These are phyloP conservation scores for Boletus rex-veris DNA, from an alignment of 768 basidiomycete genomes.

Conservation along the genomic window DNA sequence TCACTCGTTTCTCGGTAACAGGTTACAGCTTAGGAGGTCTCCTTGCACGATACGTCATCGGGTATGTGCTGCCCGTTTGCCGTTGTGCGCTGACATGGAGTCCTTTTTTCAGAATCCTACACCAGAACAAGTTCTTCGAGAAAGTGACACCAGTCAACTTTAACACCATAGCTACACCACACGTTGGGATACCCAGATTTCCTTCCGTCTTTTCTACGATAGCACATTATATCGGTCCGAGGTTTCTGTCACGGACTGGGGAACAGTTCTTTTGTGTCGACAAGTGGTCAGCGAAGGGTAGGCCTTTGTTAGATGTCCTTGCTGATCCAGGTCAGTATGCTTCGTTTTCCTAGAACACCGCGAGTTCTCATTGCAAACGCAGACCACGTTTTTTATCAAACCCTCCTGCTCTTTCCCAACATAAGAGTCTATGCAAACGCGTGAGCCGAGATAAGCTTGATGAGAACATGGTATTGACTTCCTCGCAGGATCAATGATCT, in stretches of 20 bases:
- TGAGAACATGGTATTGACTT: neutral
- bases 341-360: neutral
- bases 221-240: slow-evolving; percentile 56
- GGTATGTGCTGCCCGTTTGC: slow-evolving; percentile 37
- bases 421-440: slow-evolving; percentile 81
- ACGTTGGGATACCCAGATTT: slow-evolving; percentile 70
- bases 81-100: neutral
- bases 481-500: slow-evolving; percentile 57
- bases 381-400: slow-evolving; percentile 78
- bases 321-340: slow-evolving; percentile 62
- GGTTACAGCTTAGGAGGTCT: slow-evolving; percentile 85
- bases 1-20: slow-evolving; percentile 67
- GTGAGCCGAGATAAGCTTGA: slow-evolving; percentile 35
- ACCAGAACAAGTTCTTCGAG: slow-evolving; percentile 69
- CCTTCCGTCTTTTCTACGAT: slow-evolving; percentile 56
- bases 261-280: slow-evolving; percentile 75
- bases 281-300: slow-evolving; percentile 64
- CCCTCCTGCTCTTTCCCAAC: slow-evolving; percentile 60
- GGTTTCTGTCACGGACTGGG: slow-evolving; percentile 73
- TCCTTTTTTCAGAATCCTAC: slow-evolving; percentile 46
- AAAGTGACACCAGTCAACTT: slow-evolving; percentile 73
- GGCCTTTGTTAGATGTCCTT: slow-evolving; percentile 71
- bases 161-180: slow-evolving; percentile 79
- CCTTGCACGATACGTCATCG: slow-evolving; percentile 74
- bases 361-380: neutral